Percentiles rank a stretch among this genome's conserved stretches.
Evolutionary conservation across 106 monocot genomes (phyloP).

Genomic region (Alisma plantagoaquatica): DNA sequence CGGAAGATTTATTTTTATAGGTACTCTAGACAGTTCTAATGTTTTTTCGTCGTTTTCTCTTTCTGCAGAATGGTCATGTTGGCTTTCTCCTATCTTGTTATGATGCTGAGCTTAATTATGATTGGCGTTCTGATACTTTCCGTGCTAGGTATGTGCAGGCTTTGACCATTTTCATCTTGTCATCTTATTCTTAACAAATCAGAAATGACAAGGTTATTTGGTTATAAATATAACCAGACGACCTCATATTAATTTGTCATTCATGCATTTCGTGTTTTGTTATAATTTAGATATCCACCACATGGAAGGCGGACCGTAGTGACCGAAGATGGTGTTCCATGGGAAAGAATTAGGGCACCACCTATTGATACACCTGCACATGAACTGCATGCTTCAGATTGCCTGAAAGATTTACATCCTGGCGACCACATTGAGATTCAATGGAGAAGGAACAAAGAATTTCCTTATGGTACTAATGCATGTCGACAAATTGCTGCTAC

Average conservation of each 20-base stretch:
- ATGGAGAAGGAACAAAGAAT: constrained; percentile 86
- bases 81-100: constrained; percentile 30
- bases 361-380: constrained; percentile 51
- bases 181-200: too few relatives aligned
- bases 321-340: constrained; percentile 62
- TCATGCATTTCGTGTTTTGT: too few relatives aligned
- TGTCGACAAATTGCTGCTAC: too few relatives aligned
- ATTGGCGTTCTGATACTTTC: constrained; percentile 17
- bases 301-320: constrained; percentile 44
- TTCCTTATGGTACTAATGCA: constrained; percentile 91
- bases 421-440: constrained; percentile 86
- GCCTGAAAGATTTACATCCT: constrained; percentile 45
- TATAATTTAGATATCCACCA: constrained; percentile 82
- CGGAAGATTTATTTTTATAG: too few relatives aligned
- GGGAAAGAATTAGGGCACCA: constrained; percentile 71
- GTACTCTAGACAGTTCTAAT: too few relatives aligned
- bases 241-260: too few relatives aligned
- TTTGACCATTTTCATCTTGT: neutral
- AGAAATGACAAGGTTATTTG: too few relatives aligned
- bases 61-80: constrained; percentile 21
- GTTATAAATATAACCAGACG: too few relatives aligned
- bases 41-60: too few relatives aligned
- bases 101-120: constrained; percentile 25
- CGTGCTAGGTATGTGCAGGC: constrained; percentile 9
- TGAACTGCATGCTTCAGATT: constrained; percentile 60